A percentile compares a stretch with the other conserved stretches of the same genome.
Conservation (phyloP, 2,329 filamentous ascomycete species). For the Emergomyces orientalis region DNA sequence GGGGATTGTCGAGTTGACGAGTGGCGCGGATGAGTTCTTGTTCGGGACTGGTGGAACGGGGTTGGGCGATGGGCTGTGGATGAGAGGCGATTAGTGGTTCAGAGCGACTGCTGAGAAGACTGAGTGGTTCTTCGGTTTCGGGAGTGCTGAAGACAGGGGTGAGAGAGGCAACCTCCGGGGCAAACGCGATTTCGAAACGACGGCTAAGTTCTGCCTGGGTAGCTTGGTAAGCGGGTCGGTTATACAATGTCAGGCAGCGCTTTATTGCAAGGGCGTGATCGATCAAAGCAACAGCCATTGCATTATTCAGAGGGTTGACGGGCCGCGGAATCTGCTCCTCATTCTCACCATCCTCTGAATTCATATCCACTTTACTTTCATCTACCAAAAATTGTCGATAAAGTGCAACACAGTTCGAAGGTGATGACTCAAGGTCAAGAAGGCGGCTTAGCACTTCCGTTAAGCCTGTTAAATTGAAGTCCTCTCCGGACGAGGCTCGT, state of each 20-base stretch:
- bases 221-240: conserved; percentile 47
- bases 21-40: conserved; percentile 28
- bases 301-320: conserved; percentile 56
- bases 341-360: conserved; percentile 33
- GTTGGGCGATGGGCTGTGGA: conserved; percentile 18
- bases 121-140: conserved; percentile 28
- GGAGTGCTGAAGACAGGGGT: conserved; percentile 31
- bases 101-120: conserved; percentile 34
- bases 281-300: conserved; percentile 73
- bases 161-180: conserved; percentile 56
- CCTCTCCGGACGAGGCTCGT: conserved; percentile 61
- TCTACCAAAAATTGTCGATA: conserved; percentile 67
- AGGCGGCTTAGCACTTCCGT: conserved; percentile 69
- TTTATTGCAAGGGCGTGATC: conserved; percentile 86
- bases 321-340: conserved; percentile 42
- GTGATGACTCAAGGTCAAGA: conserved; percentile 62
- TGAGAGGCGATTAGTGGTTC: conserved; percentile 20
- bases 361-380: conserved; percentile 18
- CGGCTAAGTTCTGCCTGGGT: conserved; percentile 32
- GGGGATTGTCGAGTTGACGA: conserved; percentile 23
- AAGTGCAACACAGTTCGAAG: conserved; percentile 65
- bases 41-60: conserved; percentile 29
- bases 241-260: conserved; percentile 63
- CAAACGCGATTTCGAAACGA: conserved; percentile 39
- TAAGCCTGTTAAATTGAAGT: conserved; percentile 57